phyloP scores from a whole-genome alignment of 2,329 filamentous ascomycete species.

The Chrysosporium queenslandicum region DNA sequence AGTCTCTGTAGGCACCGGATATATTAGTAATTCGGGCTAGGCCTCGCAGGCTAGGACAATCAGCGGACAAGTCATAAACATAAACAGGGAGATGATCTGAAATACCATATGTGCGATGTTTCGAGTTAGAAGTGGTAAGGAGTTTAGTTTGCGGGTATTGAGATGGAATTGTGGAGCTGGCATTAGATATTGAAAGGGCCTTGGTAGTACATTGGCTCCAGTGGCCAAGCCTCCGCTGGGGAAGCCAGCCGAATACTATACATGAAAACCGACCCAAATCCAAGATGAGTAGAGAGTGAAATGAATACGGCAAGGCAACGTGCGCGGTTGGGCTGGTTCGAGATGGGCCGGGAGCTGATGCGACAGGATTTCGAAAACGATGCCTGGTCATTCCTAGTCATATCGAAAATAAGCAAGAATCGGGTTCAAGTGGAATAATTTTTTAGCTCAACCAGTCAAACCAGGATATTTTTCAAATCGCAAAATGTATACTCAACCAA shows the following conservation, averaged over 20 bases:
- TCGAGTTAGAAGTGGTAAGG: too few species aligned
- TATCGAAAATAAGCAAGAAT: background rate
- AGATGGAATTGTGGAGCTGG: background rate
- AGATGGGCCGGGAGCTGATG: background rate
- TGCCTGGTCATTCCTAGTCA: background rate
- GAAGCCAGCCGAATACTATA: background rate
- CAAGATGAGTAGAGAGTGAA: background rate
- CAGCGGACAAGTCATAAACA: too few species aligned
- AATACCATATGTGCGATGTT: too few species aligned
- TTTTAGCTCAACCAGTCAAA: background rate
- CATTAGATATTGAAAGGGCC: background rate
- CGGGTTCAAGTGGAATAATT: background rate
- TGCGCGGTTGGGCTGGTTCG: background rate
- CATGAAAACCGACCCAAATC: background rate
- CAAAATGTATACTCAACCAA: constrained; percentile 7
- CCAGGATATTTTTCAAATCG: background rate
- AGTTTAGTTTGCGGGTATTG: background rate
- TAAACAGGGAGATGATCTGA: too few species aligned
- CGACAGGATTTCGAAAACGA: background rate
- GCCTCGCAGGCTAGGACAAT: too few species aligned
- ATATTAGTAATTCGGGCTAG: too few species aligned
- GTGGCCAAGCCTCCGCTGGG: background rate
- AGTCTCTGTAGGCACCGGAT: too few species aligned
- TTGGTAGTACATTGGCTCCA: background rate
- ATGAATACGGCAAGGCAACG: background rate